Base-by-base conservation (phyloP, 352 stramenopile species). In the Phytopythium ostracodes region DNA sequence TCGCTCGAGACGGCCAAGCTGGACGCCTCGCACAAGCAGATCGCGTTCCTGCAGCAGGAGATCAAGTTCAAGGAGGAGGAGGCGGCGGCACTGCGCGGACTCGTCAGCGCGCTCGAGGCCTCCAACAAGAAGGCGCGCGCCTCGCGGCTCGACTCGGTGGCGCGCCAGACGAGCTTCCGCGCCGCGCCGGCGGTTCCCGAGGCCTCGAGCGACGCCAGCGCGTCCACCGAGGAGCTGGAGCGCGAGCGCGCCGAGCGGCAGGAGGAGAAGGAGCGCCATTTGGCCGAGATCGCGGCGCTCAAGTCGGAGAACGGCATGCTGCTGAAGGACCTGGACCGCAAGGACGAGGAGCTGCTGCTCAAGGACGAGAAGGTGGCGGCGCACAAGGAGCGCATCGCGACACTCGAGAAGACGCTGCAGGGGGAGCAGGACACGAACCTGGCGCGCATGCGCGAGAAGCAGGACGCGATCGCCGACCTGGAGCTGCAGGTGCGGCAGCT, bases 51-150 rank as follows among this genome's bases (percentile, higher is more conserved):
- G 54, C 81, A 94, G 65, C 81, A 94, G 66, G 81, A 92, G 64
- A 88, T 92, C 62, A 89, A 89, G 68, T 92, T 92, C 56, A 92
- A 92, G 60, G 83, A 89, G 51, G 85, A 92, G 55, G 85, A 94
- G 61, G 84, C 75, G 55, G 75, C 82, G 35, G 85, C 83, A n/a
- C 65, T 94, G 55, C 63, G 81, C 7, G 81, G 82, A 0, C 76
- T 94, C 25, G 83, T 94, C 58, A 88, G 69, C 43, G 83, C 83
- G 35, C 70, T 94, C 18, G 85, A 94, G 63, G 75, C 80, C 0
- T 81, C 81, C n/a, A 90, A 84, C 55, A 94, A 94, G 64, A 94
- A 94, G 46, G 80, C 85, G 44, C 77, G 84, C n/a, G 76, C 71
- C 14, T 81, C 82, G 44, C 79, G 85, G 20, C 57, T 93, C 8